These are phyloP conservation scores for Pseudohalonectria lignicola DNA, from an alignment of 2,329 filamentous ascomycete genomes.

Conservation along the genomic window DNA sequence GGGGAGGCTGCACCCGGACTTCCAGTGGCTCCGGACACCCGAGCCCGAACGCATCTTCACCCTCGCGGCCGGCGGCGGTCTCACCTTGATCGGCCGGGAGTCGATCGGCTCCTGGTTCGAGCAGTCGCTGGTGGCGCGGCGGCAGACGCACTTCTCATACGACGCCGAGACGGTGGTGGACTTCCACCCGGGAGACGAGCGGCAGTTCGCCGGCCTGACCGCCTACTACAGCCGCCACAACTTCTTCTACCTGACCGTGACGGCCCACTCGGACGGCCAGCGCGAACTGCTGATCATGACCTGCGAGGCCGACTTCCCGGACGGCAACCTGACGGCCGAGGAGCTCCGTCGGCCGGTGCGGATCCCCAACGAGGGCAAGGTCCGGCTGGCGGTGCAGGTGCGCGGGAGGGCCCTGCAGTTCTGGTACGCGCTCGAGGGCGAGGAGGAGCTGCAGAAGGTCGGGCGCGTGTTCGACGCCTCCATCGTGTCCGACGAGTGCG, in stretches of 20 bases:
- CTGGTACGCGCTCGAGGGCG: constrained; percentile 32
- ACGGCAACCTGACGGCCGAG: constrained; percentile 32
- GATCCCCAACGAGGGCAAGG: constrained; percentile 43
- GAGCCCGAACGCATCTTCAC: constrained; percentile 42
- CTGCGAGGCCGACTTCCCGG: constrained; percentile 45
- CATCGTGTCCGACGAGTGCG: constrained; percentile 51
- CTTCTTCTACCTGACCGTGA: constrained; percentile 53
- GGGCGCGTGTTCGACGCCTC: constrained; percentile 47
- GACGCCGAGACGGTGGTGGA: constrained; percentile 87
- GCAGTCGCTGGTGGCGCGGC: constrained; percentile 41
- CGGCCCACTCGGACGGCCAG: constrained; percentile 41
- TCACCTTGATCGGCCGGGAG: constrained; percentile 39
- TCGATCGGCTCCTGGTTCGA: constrained; percentile 48
- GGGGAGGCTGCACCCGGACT: constrained; percentile 40
- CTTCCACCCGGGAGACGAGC: constrained; percentile 44
- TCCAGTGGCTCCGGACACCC: constrained; percentile 47
- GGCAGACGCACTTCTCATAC: constrained; percentile 59
- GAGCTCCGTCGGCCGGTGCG: constrained; percentile 28
- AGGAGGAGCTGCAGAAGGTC: constrained; percentile 28
- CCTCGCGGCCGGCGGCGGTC: constrained; percentile 20
- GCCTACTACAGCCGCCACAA: constrained; percentile 55
- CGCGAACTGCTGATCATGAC: constrained; percentile 46
- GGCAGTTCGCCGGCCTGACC: constrained; percentile 48
- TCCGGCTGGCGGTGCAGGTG: constrained; percentile 38
- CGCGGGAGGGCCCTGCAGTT: constrained; percentile 44